Percentiles rank a stretch among this genome's conserved stretches.
Evolutionary conservation across 345 rosid species (phyloP).

Genomic region (Populus deltoides): DNA sequence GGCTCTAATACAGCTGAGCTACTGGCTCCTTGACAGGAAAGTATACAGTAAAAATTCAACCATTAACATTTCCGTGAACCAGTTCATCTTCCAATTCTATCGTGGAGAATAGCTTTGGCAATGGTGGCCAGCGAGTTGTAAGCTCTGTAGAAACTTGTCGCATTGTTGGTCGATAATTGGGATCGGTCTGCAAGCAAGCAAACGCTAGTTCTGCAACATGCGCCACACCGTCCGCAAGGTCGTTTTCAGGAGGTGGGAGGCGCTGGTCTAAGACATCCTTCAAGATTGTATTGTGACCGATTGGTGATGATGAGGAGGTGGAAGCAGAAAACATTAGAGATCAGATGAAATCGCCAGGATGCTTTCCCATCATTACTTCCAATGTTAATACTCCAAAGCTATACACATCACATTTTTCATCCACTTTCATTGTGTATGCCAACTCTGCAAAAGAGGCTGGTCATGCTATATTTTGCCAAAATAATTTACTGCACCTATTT

Average conservation of each 20-base stretch:
- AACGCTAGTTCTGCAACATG: not conserved
- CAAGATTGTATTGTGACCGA: not conserved
- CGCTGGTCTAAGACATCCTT: not conserved
- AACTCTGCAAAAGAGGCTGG: constrained; percentile 3
- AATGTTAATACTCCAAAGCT: constrained; percentile 16
- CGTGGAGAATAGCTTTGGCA: not conserved
- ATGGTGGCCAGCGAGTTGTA: not conserved
- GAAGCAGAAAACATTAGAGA: not conserved
- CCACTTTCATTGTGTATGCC: constrained; percentile 1
- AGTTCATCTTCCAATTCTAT: not conserved
- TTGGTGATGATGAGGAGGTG: not conserved
- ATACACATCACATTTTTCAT: constrained; percentile 16
- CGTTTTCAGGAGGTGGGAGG: not conserved
- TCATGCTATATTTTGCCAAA: too few species aligned
- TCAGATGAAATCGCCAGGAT: constrained; percentile 18
- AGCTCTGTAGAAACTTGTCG: not conserved
- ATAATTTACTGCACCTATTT: too few species aligned
- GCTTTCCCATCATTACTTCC: constrained; percentile 19
- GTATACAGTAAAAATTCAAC: too few species aligned
- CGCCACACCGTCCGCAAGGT: not conserved
- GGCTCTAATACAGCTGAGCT: too few species aligned
- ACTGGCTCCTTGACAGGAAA: too few species aligned
- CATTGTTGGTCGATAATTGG: constrained; percentile 10
- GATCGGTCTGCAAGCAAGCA: constrained; percentile 1
- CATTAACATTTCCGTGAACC: not conserved